phyloP scores from a whole-genome alignment of 768 basidiomycete genomes.

The Boletus eberwhitei region DNA sequence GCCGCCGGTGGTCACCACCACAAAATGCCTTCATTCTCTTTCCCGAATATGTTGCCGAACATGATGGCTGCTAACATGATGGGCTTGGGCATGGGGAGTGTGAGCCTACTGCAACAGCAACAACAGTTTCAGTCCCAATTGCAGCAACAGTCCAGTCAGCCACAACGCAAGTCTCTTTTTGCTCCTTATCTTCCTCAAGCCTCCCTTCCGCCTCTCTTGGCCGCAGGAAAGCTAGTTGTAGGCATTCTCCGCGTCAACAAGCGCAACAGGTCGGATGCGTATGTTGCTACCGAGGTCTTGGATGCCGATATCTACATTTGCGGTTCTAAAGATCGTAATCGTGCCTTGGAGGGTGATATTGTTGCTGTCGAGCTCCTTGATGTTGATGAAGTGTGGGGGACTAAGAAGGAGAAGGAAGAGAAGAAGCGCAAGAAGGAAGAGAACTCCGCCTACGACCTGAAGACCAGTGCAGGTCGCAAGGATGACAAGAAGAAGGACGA shows the following conservation, averaged over 20 bases:
- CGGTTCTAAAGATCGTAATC: conserved; percentile 97
- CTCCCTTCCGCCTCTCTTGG: conserved; percentile 91
- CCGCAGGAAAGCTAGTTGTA: conserved; percentile 96
- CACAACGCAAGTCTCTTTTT: conserved; percentile 96
- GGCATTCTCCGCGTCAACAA: conserved; percentile 97
- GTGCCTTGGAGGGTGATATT: conserved; percentile 97
- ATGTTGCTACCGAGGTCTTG: conserved; percentile 95
- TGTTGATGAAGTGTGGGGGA: conserved; percentile 96
- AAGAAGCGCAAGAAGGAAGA: conserved; percentile 99
- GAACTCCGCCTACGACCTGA: conserved; percentile 90
- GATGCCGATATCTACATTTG: conserved; percentile 99
- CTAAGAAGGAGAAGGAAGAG: conserved; percentile 99
- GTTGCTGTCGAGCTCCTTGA: conserved; percentile 97
- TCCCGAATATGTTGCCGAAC: conserved; percentile 97
- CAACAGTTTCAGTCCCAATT: conserved; percentile 90
- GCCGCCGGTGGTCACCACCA: conserved; percentile 92
- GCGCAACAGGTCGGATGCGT: conserved; percentile 96
- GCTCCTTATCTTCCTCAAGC: conserved; percentile 98
- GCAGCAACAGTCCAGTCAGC: conserved; percentile 87
- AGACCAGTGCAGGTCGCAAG: conserved; percentile 70
- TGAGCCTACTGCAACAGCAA: conserved; percentile 68
- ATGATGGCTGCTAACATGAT: conserved; percentile 98
- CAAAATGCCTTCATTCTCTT: conserved; percentile 96
- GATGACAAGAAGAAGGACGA: conserved; percentile 99
- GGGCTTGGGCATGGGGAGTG: conserved; percentile 79